A percentile compares a stretch with the other conserved stretches of the same genome.
Evolutionary conservation across 768 basidiomycete species (phyloP).

Genomic region (Vararia minispora): DNA sequence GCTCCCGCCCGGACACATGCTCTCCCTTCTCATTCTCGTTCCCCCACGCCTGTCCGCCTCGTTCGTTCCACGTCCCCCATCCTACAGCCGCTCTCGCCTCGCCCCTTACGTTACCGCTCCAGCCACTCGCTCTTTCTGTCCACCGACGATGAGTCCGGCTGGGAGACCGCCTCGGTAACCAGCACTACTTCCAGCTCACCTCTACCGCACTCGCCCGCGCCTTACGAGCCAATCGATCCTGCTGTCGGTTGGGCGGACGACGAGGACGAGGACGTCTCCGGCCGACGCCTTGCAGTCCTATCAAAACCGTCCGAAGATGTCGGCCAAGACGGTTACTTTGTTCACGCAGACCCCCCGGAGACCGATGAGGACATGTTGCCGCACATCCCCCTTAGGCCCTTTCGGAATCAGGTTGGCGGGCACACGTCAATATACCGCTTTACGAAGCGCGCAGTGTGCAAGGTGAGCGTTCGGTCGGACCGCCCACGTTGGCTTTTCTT

Average conservation of each 20-base stretch:
- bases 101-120: constrained; percentile 13
- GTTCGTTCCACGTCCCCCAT: constrained; percentile 18
- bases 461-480: constrained; percentile 46
- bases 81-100: constrained; percentile 16
- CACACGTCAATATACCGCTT: constrained; percentile 98
- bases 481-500: background rate
- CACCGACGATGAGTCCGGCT: constrained; percentile 68
- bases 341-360: too few relatives aligned
- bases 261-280: constrained; percentile 20
- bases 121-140: constrained; percentile 56
- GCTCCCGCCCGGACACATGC: background rate
- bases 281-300: background rate
- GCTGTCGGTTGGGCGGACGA: constrained; percentile 20
- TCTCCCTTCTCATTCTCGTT: constrained; percentile 21
- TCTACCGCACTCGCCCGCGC: constrained; percentile 24
- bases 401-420: constrained; percentile 96
- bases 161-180: constrained; percentile 59
- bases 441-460: constrained; percentile 95
- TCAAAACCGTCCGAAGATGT: constrained; percentile 6
- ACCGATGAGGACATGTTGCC: constrained; percentile 50
- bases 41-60: constrained; percentile 33
- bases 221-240: constrained; percentile 21
- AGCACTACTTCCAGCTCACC: constrained; percentile 43
- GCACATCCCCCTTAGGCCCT: constrained; percentile 89
- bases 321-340: constrained; percentile 22